phyloP scores from a whole-genome alignment of 2,329 filamentous ascomycete species.

The Diaporthe amygdali region DNA sequence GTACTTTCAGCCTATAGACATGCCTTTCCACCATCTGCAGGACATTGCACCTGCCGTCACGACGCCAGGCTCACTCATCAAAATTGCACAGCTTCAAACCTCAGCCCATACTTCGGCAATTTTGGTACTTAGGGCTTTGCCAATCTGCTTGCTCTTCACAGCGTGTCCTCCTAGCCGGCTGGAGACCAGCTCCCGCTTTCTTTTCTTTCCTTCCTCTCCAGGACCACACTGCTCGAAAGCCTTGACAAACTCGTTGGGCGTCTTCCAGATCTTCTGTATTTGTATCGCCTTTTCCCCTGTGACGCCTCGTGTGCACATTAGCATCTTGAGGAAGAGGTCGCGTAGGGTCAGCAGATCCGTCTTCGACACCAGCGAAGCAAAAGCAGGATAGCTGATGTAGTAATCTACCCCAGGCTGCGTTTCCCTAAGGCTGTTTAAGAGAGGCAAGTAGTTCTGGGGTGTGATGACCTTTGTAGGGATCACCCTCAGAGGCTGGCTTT shows the following conservation, averaged over 20 bases:
- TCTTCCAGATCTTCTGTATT: constrained; percentile 80
- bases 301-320: constrained; percentile 79
- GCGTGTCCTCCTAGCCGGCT: constrained; percentile 57
- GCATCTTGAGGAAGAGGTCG: constrained; percentile 82
- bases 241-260: constrained; percentile 73
- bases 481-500: constrained; percentile 60
- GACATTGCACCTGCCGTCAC: neutral
- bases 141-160: constrained; percentile 72
- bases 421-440: constrained; percentile 63
- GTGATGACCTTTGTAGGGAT: constrained; percentile 71
- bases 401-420: constrained; percentile 56
- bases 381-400: constrained; percentile 73
- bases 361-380: constrained; percentile 76
- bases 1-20: neutral
- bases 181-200: constrained; percentile 65
- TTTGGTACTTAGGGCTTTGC: constrained; percentile 68
- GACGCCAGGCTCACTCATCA: neutral
- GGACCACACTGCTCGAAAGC: constrained; percentile 65
- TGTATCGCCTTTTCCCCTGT: constrained; percentile 80
- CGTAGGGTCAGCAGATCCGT: constrained; percentile 75
- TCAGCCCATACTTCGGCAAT: constrained; percentile 77
- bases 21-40: neutral
- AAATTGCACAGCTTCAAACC: constrained; percentile 34
- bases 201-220: constrained; percentile 56
- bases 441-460: constrained; percentile 67